A percentile compares a stretch with the other conserved stretches of the same genome.
These are phyloP conservation scores for Calonectria crousiana DNA, from an alignment of 2,329 filamentous ascomycete genomes.

Conservation along the genomic window DNA sequence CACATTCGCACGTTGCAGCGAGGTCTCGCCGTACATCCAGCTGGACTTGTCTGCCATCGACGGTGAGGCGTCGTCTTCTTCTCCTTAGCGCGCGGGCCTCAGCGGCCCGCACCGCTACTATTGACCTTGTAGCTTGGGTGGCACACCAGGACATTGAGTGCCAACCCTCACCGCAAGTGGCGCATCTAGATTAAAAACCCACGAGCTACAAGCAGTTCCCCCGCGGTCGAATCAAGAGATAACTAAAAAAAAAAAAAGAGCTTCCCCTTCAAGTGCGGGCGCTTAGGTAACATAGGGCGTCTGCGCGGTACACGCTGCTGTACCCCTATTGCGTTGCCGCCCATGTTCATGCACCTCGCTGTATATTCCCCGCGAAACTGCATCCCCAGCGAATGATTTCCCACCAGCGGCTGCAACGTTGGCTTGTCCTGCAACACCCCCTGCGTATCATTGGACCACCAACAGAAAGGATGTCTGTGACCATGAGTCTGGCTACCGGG, in stretches of 20 bases:
- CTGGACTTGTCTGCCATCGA: neutral
- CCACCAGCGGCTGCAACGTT: neutral
- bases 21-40: too few species aligned
- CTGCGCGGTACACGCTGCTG: neutral
- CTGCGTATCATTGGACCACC: neutral
- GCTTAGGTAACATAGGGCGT: neutral
- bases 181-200: neutral
- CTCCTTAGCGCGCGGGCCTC: constrained; percentile 20
- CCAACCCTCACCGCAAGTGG: neutral
- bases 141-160: neutral
- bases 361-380: constrained; percentile 3
- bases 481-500: constrained; percentile 5
- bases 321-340: constrained; percentile 3
- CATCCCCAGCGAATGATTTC: neutral
- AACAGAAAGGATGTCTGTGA: constrained; percentile 14
- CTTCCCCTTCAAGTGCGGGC: neutral
- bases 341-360: constrained; percentile 12
- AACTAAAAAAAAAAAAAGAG: neutral
- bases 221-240: neutral
- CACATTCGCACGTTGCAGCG: neutral
- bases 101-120: constrained; percentile 33
- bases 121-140: neutral
- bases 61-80: neutral
- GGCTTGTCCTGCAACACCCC: neutral
- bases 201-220: neutral